These are phyloP conservation scores for Kentomonas sorsogonicus DNA, from an alignment of 208 protist species.

Conservation along the genomic window DNA sequence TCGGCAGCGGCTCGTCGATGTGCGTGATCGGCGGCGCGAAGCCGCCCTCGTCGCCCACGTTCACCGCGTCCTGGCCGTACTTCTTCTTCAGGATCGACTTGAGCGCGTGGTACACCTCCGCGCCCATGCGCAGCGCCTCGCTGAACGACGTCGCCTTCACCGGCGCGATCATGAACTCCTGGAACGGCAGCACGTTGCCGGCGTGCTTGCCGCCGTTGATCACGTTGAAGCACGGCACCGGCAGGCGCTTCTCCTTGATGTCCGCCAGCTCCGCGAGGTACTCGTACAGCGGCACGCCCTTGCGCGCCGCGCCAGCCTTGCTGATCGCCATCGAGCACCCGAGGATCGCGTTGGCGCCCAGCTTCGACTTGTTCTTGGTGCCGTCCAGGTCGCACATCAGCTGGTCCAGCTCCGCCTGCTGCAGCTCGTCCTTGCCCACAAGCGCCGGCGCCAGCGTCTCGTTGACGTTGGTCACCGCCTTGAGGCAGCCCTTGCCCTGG, in stretches of 20 bases:
- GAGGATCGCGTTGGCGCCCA: conserved; percentile 98
- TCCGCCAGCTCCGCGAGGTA: conserved; percentile 94
- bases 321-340: conserved; percentile 97
- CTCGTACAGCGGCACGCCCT: conserved; percentile 92
- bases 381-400: conserved; percentile 96
- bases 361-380: conserved; percentile 95
- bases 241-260: conserved; percentile 76
- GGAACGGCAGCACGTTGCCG: conserved; percentile 92
- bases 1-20: conserved; percentile 95
- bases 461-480: conserved; percentile 98
- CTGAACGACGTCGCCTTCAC: conserved; percentile 92
- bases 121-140: conserved; percentile 94
- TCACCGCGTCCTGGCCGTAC: conserved; percentile 95
- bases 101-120: conserved; percentile 98
- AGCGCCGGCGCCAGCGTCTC: conserved; percentile 90
- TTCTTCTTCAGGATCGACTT: conserved; percentile 95
- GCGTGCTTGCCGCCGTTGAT: conserved; percentile 99
- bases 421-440: conserved; percentile 87
- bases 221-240: conserved; percentile 98
- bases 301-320: conserved; percentile 92
- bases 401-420: conserved; percentile 93
- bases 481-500: conserved; percentile 95
- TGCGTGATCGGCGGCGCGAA: conserved; percentile 95
- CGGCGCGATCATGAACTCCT: conserved; percentile 99
- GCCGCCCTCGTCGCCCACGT: conserved; percentile 99